Evolutionary conservation across 73 alveolate genomes (phyloP).

Genomic region (Paramecium sonneborni): DNA sequence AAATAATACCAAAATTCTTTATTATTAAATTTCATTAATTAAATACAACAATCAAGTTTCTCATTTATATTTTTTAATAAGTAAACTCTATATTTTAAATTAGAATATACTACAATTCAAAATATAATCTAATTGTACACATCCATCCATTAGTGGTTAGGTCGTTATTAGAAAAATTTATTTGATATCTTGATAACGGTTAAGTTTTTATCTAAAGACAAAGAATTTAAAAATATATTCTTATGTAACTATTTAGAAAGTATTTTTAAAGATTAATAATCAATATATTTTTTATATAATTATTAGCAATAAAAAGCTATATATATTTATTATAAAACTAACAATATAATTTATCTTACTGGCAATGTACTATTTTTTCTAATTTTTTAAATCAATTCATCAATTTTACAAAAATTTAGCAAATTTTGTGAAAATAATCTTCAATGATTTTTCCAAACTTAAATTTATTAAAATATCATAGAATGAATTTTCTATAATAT

Average conservation of each 20-base stretch:
- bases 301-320: too few relatives aligned
- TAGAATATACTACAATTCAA: neutral
- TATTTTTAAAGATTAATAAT: too few relatives aligned
- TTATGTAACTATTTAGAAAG: too few relatives aligned
- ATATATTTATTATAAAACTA: too few relatives aligned
- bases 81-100: neutral
- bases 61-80: neutral
- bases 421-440: neutral
- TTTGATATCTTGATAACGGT: neutral
- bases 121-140: neutral
- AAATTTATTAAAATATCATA: neutral
- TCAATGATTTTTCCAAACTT: neutral
- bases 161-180: neutral
- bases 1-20: conserved; percentile 32
- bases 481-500: neutral
- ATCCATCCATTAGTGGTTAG: neutral
- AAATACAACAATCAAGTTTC: neutral
- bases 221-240: too few relatives aligned
- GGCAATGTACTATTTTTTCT: too few relatives aligned
- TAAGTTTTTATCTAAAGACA: too few relatives aligned
- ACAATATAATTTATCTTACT: too few relatives aligned
- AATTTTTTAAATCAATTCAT: neutral
- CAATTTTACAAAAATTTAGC: neutral
- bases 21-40: neutral
- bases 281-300: too few relatives aligned